Base-by-base conservation (phyloP, 768 basidiomycete species). In the Coprinopsis sp. region DNA sequence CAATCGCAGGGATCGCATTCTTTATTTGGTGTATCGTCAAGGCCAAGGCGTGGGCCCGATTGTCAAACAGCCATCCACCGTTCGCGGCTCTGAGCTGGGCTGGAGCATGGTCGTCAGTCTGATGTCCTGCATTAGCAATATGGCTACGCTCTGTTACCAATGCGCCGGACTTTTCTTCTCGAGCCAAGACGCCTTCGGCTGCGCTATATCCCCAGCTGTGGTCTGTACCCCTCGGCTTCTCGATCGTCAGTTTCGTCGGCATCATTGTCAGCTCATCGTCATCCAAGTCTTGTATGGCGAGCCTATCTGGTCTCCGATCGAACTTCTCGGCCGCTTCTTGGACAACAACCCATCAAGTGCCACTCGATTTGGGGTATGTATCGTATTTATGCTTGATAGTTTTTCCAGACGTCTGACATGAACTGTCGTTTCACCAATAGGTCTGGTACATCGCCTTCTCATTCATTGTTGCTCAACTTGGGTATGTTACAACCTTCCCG, bases 201-300 rank as follows among this genome's bases (percentile, higher is more conserved):
- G 82, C 82, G 2, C 62, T 82, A 31, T 73, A 70, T 52, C 80
- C 86, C 23, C 87, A 90, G 61, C 66, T 87, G 13, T 63, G 88
- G 50, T 74, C 87, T 0, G 75, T 89, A 24, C 88, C 89, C 0
- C 49, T 91, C 44, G 76, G 79, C 1, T 89, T 88, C 65, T 80
- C 81, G 21, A 59, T 89, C 44, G 82, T 87, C 55, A 82, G 81
- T 56, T 84, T 91, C 64, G 69, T 91, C 50, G 87, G 87, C 1
- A 87, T 92, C 61, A 79, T 89, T 42, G 87, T 92, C 52, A 81
- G 82, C 46, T 89, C 87, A 1, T 84, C 85, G 16, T 84, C 84
- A 16, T n/a, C n/a, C 71, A 81, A 51, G 74, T 80, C 12, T 83
- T 91, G 53, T 91, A 84, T 55, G 86, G 84, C 19, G 80, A 82